These are phyloP conservation scores for Colletotrichum higginsianum DNA, from an alignment of 2,329 filamentous ascomycete species.

Conservation along the genomic window DNA sequence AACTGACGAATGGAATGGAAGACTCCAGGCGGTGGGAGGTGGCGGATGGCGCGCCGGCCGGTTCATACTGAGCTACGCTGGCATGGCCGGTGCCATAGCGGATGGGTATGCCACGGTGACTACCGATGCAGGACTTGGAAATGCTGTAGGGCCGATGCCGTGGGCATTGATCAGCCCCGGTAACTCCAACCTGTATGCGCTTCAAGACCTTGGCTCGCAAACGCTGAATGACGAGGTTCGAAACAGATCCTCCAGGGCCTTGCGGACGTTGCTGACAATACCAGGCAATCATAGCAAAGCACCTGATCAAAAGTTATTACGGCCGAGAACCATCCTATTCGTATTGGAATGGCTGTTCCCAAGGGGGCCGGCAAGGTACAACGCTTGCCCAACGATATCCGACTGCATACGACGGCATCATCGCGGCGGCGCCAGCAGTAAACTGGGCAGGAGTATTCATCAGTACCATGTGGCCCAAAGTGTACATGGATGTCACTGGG, in stretches of 20 bases:
- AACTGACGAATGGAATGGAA: conserved; percentile 47
- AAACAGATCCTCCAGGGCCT: no score
- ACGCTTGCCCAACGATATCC: conserved; percentile 69
- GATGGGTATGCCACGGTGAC: conserved; percentile 44
- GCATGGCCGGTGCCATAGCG: conserved; percentile 43
- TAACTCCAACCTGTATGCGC: conserved; percentile 22
- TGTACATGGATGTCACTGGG: conserved; percentile 20
- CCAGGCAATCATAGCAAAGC: conserved; percentile 61
- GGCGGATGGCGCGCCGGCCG: conserved; percentile 45
- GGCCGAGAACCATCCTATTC: conserved; percentile 53
- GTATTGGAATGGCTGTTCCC: conserved; percentile 73
- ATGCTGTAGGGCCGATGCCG: neutral
- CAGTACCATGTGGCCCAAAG: conserved; percentile 14
- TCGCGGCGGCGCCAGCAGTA: conserved; percentile 62
- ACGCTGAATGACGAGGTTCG: conserved; percentile 21
- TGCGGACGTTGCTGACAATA: neutral
- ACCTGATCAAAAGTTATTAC: conserved; percentile 64
- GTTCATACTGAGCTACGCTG: conserved; percentile 35
- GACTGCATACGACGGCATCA: conserved; percentile 70
- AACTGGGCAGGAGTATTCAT: conserved; percentile 26
- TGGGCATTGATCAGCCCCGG: conserved; percentile 44
- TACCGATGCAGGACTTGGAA: conserved; percentile 42
- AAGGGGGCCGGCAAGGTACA: conserved; percentile 72
- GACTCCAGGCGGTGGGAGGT: conserved; percentile 49
- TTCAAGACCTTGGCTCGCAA: conserved; percentile 18